Evolutionary conservation across 306 rosid species (phyloP), one percentile per base, ranked within the genome.

Genomic region (Senna siamea): DNA sequence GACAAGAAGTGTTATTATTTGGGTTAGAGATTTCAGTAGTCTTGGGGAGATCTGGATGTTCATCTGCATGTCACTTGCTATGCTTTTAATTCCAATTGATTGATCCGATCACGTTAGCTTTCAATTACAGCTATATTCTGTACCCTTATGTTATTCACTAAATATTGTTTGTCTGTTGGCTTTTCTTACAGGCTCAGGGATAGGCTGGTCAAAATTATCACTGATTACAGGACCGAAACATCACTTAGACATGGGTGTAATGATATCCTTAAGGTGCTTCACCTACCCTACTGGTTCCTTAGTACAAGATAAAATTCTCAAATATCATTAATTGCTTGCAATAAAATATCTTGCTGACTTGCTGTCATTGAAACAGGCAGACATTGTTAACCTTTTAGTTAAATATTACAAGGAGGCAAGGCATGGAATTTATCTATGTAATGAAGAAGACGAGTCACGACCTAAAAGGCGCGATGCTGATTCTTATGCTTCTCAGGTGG

Each of bases 141-240:
- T 52, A 74, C 70, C 80, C 61, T n/a, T 52, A 48, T 62, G 44
- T 75, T 60, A 35, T 63, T 68, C 3, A 20, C 43, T 12, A 20
- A 61, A 68, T 30, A 20, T 70, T 20, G 53, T 44, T 51, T 78
- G 61, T 74, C 41, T 56, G 1, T 52, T 4, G 69, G 44, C 34
- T 56, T 82, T 57, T 69, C 62, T 74, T 62, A 70, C 79, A 94
- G 99, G 86, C 99, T 94, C 64, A 85, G 97, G 83, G 96, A 94
- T 85, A 90, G 97, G 73, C 87, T 94, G 69, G 99, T 94, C 83
- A 94, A 89, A 83, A 88, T 92, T 66, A 82, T 94, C 65, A 89
- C 99, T 13, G 97, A 94, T 82, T 94, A 94, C 83, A 90, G 99
- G 82, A 94, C 99, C n/a, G 99, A 94, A 80, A 94, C 99, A 47